phyloP scores from a whole-genome alignment of 495 filamentous ascomycete species.

The Aspergillus coremiiformis region DNA sequence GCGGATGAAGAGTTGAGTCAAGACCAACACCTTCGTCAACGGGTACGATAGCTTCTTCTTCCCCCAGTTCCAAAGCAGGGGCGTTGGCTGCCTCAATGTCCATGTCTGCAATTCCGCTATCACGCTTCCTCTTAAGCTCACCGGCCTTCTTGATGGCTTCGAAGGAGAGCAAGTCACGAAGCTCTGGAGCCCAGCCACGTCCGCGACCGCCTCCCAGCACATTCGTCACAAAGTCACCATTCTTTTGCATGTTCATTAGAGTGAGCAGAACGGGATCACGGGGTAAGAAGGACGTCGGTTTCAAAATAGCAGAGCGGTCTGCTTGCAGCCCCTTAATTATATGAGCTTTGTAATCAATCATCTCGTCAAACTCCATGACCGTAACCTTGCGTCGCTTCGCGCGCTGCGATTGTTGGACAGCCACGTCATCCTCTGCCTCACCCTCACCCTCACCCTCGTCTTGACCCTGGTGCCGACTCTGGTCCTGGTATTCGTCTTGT shows the following conservation, averaged over 20 bases:
- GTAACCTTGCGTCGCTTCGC: constrained; percentile 65
- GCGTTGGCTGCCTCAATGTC: constrained; percentile 56
- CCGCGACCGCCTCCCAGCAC: constrained; percentile 69
- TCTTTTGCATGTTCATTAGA: constrained; percentile 84
- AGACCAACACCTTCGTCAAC: constrained; percentile 45
- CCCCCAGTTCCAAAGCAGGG: constrained; percentile 62
- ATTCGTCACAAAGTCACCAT: constrained; percentile 74
- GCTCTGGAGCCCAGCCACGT: constrained; percentile 80
- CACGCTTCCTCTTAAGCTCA: constrained; percentile 89
- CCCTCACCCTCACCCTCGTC: constrained; percentile 46
- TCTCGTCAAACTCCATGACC: constrained; percentile 54
- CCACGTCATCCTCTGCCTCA: constrained; percentile 46
- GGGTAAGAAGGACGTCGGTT: constrained; percentile 68
- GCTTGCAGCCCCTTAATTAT: constrained; percentile 73
- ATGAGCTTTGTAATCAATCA: constrained; percentile 49
- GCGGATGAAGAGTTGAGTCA: constrained; percentile 43
- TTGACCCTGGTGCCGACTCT: too few relatives aligned
- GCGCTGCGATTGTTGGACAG: constrained; percentile 54
- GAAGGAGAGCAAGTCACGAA: constrained; percentile 75
- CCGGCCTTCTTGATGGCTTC: constrained; percentile 68
- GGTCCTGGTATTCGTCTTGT: constrained; percentile 29
- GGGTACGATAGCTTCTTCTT: constrained; percentile 48
- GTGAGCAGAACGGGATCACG: constrained; percentile 78
- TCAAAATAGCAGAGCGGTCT: constrained; percentile 73
- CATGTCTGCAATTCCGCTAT: constrained; percentile 77